phyloP scores from a whole-genome alignment of 179 eudicot species.

The Actinidia arguta region DNA sequence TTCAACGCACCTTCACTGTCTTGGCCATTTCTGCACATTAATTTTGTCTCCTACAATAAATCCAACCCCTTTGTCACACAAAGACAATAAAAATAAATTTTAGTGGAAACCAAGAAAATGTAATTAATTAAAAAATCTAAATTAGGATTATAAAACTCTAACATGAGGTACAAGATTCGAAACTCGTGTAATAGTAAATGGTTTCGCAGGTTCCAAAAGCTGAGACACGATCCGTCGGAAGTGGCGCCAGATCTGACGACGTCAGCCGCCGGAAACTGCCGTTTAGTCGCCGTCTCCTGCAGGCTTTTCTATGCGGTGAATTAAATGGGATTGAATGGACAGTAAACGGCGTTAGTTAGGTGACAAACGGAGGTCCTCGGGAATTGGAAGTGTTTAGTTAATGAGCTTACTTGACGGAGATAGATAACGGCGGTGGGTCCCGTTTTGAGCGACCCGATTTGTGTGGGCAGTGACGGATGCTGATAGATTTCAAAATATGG shows the following conservation, averaged over 20 bases:
- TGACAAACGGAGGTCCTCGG: not conserved
- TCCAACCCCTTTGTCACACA: not conserved
- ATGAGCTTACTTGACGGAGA: not conserved
- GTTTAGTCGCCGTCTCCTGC: not conserved
- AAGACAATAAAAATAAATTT: not conserved
- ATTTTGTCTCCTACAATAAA: not conserved
- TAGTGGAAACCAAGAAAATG: not conserved
- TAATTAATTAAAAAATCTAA: too few species aligned
- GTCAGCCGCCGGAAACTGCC: not conserved
- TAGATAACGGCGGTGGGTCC: not conserved
- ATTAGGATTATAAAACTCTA: not conserved
- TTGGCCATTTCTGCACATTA: not conserved
- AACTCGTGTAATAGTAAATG: not conserved
- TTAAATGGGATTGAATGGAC: not conserved
- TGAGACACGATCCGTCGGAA: conserved; percentile 8
- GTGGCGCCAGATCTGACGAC: not conserved
- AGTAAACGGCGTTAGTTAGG: not conserved
- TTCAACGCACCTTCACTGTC: too few species aligned
- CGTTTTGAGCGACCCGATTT: too few species aligned
- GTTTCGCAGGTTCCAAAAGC: conserved; percentile 1
- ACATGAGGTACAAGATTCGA: not conserved
- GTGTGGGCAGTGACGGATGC: too few species aligned
- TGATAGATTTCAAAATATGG: too few species aligned
- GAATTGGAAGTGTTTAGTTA: not conserved
- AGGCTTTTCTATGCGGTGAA: not conserved